These are phyloP conservation scores for Lichtheimia hyalospora DNA, from an alignment of 371 early-diverging fungal species.

Conservation along the genomic window DNA sequence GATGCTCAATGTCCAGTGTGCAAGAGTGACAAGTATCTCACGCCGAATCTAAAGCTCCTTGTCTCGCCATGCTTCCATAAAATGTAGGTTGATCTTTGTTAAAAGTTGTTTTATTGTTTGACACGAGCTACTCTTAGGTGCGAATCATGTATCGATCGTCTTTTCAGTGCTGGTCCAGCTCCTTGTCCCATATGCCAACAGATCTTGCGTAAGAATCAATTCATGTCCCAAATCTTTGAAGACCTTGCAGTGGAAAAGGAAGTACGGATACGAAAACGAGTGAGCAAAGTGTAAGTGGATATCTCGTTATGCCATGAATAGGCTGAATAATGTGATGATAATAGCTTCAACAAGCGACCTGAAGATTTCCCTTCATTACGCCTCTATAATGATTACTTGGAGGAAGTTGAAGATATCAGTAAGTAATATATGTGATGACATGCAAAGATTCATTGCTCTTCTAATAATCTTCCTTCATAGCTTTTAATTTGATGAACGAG, in stretches of 20 bases:
- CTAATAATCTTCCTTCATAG: constrained; percentile 24
- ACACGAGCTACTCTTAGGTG: constrained; percentile 61
- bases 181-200: constrained; percentile 92
- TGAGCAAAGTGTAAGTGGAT: constrained; percentile 69
- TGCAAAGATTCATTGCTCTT: not conserved
- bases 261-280: constrained; percentile 82
- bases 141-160: constrained; percentile 85
- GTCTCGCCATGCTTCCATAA: constrained; percentile 98
- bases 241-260: constrained; percentile 95
- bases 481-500: constrained; percentile 86
- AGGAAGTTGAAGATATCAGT: constrained; percentile 90
- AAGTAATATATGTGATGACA: constrained; percentile 17
- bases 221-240: constrained; percentile 90
- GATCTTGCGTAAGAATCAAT: constrained; percentile 81
- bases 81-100: constrained; percentile 58
- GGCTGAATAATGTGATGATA: not conserved
- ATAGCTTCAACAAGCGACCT: constrained; percentile 86
- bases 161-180: constrained; percentile 85
- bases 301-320: too few species aligned
- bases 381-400: constrained; percentile 89
- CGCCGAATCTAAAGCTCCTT: constrained; percentile 88
- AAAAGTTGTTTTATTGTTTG: not conserved
- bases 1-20: constrained; percentile 96
- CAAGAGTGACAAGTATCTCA: constrained; percentile 92
- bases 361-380: constrained; percentile 82